Conservation (phyloP, 768 basidiomycete genomes). For the Leccinum uliginosum region DNA sequence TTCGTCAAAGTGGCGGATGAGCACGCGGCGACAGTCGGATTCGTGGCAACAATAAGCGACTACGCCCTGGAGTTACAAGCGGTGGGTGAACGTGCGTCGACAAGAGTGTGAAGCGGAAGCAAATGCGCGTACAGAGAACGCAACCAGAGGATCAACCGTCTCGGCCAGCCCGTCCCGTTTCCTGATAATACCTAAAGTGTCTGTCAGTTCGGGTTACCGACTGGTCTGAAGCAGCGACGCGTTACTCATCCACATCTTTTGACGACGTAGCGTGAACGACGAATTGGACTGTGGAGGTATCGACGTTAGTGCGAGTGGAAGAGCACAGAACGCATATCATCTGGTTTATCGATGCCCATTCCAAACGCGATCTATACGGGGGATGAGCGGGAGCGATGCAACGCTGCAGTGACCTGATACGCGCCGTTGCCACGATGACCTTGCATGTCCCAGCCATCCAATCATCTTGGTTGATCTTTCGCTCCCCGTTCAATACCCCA, state of each 20-base stretch:
- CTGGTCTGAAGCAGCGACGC: conserved; percentile 2
- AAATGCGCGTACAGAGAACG: conserved; percentile 64
- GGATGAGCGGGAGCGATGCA: neutral
- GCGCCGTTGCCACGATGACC: conserved; percentile 92
- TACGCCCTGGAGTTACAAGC: conserved; percentile 51
- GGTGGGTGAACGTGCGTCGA: neutral
- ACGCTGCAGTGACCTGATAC: conserved; percentile 2
- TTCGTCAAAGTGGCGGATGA: conserved; percentile 85
- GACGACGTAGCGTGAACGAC: conserved; percentile 88
- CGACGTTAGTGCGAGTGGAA: neutral
- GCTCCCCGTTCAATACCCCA: conserved; percentile 60
- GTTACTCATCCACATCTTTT: conserved; percentile 77
- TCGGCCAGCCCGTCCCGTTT: conserved; percentile 96
- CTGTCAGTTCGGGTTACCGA: neutral
- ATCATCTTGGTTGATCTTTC: conserved; percentile 53
- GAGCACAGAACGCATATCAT: conserved; percentile 43
- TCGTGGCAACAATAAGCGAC: conserved; percentile 74
- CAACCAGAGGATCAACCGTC: conserved; percentile 84
- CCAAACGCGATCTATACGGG: conserved; percentile 81
- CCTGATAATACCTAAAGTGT: conserved; percentile 74
- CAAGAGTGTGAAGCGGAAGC: neutral
- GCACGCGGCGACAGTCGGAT: conserved; percentile 80
- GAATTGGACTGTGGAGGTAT: conserved; percentile 63
- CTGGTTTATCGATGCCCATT: conserved; percentile 91
- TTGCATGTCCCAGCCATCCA: conserved; percentile 73